A percentile compares a stretch with the other conserved stretches of the same genome.
These are phyloP conservation scores for Eutrema yunnanense DNA, from an alignment of 345 rosid genomes.

Conservation along the genomic window DNA sequence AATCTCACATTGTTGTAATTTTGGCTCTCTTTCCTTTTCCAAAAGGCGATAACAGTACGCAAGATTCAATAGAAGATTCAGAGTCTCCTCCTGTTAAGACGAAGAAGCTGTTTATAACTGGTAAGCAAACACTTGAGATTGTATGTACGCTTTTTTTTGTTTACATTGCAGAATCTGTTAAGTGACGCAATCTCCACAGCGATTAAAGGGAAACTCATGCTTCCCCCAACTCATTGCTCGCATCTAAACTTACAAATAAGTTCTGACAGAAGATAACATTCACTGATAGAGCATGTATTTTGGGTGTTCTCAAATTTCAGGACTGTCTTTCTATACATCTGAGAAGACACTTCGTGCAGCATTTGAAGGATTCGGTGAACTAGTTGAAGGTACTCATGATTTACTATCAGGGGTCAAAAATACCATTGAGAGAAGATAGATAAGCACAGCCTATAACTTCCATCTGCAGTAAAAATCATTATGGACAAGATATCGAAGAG, in stretches of 20 bases:
- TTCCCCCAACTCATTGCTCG: neutral
- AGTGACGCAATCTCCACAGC: neutral
- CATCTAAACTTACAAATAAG: neutral
- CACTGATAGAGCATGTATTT: conserved; percentile 11
- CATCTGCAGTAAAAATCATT: conserved; percentile 64
- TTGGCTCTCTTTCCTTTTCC: neutral
- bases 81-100: conserved; percentile 48
- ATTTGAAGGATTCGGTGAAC: conserved; percentile 86
- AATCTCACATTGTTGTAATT: neutral
- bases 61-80: conserved; percentile 11
- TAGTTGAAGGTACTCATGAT: conserved; percentile 61
- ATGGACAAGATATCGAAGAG: conserved; percentile 98
- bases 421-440: neutral
- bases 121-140: conserved; percentile 33
- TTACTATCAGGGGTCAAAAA: neutral
- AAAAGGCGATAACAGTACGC: conserved; percentile 1
- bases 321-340: conserved; percentile 90
- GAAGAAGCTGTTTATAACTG: conserved; percentile 89
- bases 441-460: neutral
- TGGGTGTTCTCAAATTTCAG: conserved; percentile 31
- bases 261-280: neutral
- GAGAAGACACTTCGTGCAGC: conserved; percentile 90
- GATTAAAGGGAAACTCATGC: neutral
- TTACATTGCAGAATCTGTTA: neutral
- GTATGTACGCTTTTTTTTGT: conserved; percentile 8